A percentile compares a stretch with the other conserved stretches of the same genome.
These are phyloP conservation scores for Coleophoma crateriformis DNA, from an alignment of 2,329 filamentous ascomycete species.

Conservation along the genomic window DNA sequence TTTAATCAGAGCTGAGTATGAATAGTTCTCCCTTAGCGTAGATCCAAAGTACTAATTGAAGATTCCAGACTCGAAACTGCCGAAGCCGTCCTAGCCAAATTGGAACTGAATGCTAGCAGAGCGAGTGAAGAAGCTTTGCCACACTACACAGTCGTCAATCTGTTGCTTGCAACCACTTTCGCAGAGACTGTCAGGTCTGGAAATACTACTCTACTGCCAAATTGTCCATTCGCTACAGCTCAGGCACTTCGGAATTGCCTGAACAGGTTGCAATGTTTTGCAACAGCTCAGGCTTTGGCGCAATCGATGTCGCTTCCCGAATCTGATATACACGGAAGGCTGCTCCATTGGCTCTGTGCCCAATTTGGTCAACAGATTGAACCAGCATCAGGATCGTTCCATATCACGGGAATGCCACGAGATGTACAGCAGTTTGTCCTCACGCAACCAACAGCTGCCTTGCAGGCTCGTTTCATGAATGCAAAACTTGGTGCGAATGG, in stretches of 20 bases:
- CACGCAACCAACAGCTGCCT: background rate
- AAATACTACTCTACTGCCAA: background rate
- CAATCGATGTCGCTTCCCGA: background rate
- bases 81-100: background rate
- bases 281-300: background rate
- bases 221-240: background rate
- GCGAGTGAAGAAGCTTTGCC: too few species aligned
- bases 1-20: slow-evolving; percentile 1
- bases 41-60: background rate
- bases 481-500: too few species aligned
- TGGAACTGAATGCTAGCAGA: too few species aligned
- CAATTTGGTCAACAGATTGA: background rate
- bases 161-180: background rate
- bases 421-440: background rate
- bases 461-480: background rate
- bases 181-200: background rate
- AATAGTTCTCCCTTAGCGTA: background rate
- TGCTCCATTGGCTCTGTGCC: background rate
- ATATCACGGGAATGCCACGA: background rate
- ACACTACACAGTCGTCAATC: background rate
- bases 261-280: background rate
- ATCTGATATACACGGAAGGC: background rate
- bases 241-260: background rate
- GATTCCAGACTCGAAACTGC: background rate
- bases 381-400: background rate